phyloP scores from a whole-genome alignment of 306 rosid genomes.

The Trifolium subterraneum region DNA sequence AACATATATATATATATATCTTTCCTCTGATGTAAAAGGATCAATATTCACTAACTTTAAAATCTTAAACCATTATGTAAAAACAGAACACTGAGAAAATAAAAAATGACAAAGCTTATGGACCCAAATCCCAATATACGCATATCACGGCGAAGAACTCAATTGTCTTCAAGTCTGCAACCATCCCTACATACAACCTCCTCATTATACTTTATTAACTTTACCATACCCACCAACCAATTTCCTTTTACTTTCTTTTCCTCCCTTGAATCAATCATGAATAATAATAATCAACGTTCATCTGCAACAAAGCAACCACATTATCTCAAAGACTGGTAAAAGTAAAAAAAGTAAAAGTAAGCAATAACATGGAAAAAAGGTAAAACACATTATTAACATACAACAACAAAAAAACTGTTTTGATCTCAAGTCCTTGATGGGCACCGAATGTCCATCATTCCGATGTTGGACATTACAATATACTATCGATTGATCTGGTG shows the following conservation, averaged over 20 bases:
- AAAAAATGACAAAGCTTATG: slow-evolving; percentile 31
- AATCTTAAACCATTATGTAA: neutral
- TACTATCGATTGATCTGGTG: no score
- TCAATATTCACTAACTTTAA: no score
- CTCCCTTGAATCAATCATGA: slow-evolving; percentile 10
- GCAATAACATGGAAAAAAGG: no score
- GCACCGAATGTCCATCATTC: no score
- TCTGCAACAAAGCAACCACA: neutral
- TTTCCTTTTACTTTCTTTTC: slow-evolving; percentile 25
- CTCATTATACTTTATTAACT: slow-evolving; percentile 14
- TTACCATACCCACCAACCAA: slow-evolving; percentile 39
- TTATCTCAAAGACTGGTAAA: slow-evolving; percentile 2
- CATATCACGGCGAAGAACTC: slow-evolving; percentile 15
- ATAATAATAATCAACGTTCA: slow-evolving; percentile 16
- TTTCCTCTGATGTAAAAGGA: no score
- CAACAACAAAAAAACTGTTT: no score
- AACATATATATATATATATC: no score
- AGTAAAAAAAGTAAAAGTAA: slow-evolving; percentile 1
- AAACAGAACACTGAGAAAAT: neutral
- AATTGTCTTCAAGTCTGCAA: slow-evolving; percentile 19
- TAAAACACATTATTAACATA: no score
- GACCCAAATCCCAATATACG: neutral
- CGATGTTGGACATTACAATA: no score
- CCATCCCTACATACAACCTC: slow-evolving; percentile 25
- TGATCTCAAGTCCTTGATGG: no score